Conservation (phyloP, 371 early-diverging fungal genomes). For the Racocetra persica region DNA sequence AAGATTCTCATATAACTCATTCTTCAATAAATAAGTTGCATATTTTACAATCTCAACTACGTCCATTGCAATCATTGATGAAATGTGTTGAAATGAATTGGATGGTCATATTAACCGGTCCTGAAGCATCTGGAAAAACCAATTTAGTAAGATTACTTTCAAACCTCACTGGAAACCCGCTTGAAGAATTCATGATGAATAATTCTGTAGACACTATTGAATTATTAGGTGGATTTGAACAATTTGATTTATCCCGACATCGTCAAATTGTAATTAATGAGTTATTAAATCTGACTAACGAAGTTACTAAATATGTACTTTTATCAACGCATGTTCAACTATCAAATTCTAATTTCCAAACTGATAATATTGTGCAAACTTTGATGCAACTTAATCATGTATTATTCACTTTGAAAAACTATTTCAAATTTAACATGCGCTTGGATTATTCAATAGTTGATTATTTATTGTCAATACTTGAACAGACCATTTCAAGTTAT, state of each 20-base stretch:
- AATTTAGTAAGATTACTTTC: constrained; percentile 85
- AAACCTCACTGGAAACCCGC: constrained; percentile 76
- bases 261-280: constrained; percentile 63
- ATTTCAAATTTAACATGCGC: constrained; percentile 49
- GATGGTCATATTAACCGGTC: constrained; percentile 94
- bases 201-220: constrained; percentile 95
- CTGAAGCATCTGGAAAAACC: constrained; percentile 89
- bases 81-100: constrained; percentile 90
- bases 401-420: constrained; percentile 50
- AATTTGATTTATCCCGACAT: constrained; percentile 88
- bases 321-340: constrained; percentile 1
- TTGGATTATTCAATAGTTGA: constrained; percentile 40
- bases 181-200: constrained; percentile 95
- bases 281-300: constrained; percentile 47
- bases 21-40: constrained; percentile 47
- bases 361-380: constrained; percentile 38
- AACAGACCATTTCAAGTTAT: neutral
- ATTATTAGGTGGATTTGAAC: constrained; percentile 96
- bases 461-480: constrained; percentile 4
- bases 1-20: constrained; percentile 32
- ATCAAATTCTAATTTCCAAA: neutral
- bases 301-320: constrained; percentile 42
- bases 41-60: constrained; percentile 72
- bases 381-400: constrained; percentile 50
- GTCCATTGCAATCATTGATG: constrained; percentile 80